Base-by-base conservation (phyloP, 495 filamentous ascomycete species). In the Penicillium silybi region DNA sequence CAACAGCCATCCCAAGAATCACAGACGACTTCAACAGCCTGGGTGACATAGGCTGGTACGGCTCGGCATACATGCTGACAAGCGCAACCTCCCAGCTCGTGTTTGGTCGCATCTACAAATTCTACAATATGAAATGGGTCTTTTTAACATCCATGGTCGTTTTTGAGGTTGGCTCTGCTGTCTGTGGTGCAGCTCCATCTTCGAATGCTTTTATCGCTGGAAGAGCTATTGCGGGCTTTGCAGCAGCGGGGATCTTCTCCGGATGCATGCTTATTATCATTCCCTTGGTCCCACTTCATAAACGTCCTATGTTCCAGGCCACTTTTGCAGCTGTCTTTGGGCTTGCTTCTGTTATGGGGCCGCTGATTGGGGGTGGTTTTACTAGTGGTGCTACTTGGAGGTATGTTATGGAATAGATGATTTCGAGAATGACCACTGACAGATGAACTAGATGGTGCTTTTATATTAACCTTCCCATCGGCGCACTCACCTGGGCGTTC, bases 381-480 rank as follows among this genome's bases (percentile, higher is more conserved):
- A 42, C 45, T 34, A 27, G 19, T 39, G 16, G 20, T 39, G 32
- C 40, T 2, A 48, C 45, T 34, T 48, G 45, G 45, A 48, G 45
- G 45, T 48, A 26, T 26, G 4, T 10, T 11, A 20, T 35, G 10
- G 22, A 15, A 11, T 15, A 10, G 8, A 32, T 13, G 9, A 13
- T 15, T 32, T 32, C 2, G 10, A 2, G 11, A 3, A 3, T 32
- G 1, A 18, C 11, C 3, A 20, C 3, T n/a, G 20, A 37, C 5
- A 18, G 8, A 1, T 15, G 35, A 2, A 22, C 5, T 23, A 46
- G 74, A 43, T 79, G 71, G 77, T 78, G 76, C 52, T 73, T 71
- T 52, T 69, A 81, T 59, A 78, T 84, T 41, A 75, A 73, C 41
- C 58, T 84, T 4, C 83, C 83, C 1, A 71, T 88, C 50, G 85